Evolutionary conservation across 208 protist species (phyloP), one percentile per base, ranked within the genome.

Genomic region (Trypanosoma mega): DNA sequence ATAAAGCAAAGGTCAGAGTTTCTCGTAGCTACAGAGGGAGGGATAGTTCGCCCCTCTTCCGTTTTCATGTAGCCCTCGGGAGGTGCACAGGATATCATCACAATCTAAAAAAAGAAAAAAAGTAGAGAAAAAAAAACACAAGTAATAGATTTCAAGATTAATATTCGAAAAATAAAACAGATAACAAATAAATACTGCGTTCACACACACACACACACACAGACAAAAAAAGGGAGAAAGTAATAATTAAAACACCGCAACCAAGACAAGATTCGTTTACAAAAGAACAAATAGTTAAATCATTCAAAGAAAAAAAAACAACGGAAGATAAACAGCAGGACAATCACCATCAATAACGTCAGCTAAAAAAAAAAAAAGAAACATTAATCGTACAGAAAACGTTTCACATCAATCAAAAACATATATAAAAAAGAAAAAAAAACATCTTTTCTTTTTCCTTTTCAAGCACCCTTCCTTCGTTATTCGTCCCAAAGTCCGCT

Each of bases 61-160:
- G 37, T 29, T 36, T n/a, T 56, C 39, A 50, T 56, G 26, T 57
- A 65, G 0, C 59, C 59, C 24, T n/a, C 80, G 0, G 84, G 86
- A 3, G 91, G 72, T 9, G 74, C 80, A 12, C 82, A 85, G 24
- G 85, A 85, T 14, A 94, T 82, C 34, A 92, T 82, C 2, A 80
- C 68, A 11, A 84, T 80, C 20, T 79, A 33, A 3, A 44, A 50
- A 60, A 37, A 46, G 18, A 67, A 30, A 56, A 43, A 57, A 59
- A 27, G 43, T 5, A 66, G 47, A 4, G 31, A 46, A 33, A 29
- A 3, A 49, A 50, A 61, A 20, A 24, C 33, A 61, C 7, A 26
- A 31, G 46, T 21, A 29, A 34, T 23, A 55, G 27, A 16, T 24
- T 44, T 56, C 5, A 56, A 44, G 14, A 43, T 56, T 23, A n/a